Base-by-base conservation (phyloP, 352 stramenopile species). In the Phytophthora fragariaefolia region DNA sequence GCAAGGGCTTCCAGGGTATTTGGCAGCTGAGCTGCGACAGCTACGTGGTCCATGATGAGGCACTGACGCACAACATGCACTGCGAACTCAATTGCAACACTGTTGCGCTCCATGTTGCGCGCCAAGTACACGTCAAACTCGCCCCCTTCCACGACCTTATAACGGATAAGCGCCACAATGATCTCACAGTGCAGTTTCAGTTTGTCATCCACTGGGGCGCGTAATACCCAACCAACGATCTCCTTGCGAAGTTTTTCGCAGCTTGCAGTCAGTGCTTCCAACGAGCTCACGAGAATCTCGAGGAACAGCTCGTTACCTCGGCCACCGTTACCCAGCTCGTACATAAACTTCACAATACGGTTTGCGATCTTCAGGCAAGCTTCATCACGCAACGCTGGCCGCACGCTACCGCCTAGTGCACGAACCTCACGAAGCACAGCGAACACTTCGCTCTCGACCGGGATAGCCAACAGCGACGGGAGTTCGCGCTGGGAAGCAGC, bases 271-370 rank as follows among this genome's bases (percentile, higher is more conserved):
- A 99, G 78, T 52, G 93, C 96, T 58, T 99, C 95, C 38, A 99
- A 83, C 9, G 98, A 91, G 38, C 85, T 94, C 58, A 98, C 96
- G 23, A 99, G 79, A 50, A 97, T 96, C 78, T 99, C 97, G 18
- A 99, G 72, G 18, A 98, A 91, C 17, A 98, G 76, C 69, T 99
- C 95, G 32, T 97, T 91, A 18, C 97, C 87, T 48, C 85, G 86
- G 8, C 86, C 85, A 15, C 86, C 86, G 24, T 84, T 82, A 15
- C 86, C 86, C 18, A 96, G 69, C 64, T 99, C 96, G 61, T 99
- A 99, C 66, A 99, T 92, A 51, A 96, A 96, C 80, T 99, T 99
- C 63, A 99, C 98, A 55, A 99, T 98, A 22, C 85, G 88, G 68
- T 99, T 96, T 1, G 93, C 94, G 67, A 99, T 98, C 73, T 94